These are phyloP conservation scores for Gossypium mustelinum DNA, from an alignment of 345 rosid genomes.

Conservation along the genomic window DNA sequence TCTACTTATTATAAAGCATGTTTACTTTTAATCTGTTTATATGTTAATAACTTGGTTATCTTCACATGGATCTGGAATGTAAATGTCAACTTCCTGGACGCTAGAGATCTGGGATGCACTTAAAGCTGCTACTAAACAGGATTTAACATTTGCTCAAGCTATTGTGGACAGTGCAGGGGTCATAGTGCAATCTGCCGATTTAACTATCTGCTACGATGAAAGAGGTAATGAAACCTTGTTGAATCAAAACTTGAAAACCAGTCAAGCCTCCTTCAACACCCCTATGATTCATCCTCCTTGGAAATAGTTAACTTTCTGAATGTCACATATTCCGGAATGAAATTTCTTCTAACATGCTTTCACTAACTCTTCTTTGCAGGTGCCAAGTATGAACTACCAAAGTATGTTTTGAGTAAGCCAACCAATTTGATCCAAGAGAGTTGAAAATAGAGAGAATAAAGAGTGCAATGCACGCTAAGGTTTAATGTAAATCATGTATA, in stretches of 20 bases:
- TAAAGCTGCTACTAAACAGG: constrained; percentile 69
- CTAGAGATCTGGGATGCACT: constrained; percentile 93
- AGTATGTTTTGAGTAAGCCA: constrained; percentile 79
- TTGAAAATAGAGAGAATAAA: constrained; percentile 23
- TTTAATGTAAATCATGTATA: constrained; percentile 31
- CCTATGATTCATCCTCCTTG: background rate
- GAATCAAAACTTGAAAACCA: background rate
- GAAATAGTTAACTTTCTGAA: background rate
- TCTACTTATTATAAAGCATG: background rate
- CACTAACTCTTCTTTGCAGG: constrained; percentile 36
- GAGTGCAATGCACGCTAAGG: background rate
- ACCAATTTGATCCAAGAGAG: constrained; percentile 68
- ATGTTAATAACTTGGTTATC: background rate
- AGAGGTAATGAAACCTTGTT: constrained; percentile 43
- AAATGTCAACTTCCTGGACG: constrained; percentile 2
- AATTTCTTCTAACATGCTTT: background rate
- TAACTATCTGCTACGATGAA: constrained; percentile 80
- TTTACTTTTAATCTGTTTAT: background rate
- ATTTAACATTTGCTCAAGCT: constrained; percentile 57
- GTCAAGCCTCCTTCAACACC: background rate
- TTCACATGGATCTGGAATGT: background rate
- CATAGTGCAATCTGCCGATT: constrained; percentile 62
- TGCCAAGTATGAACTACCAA: constrained; percentile 78
- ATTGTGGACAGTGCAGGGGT: constrained; percentile 80
- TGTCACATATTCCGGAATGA: background rate